Conservation (phyloP, 1,139 yeast genomes). For the Yamadazyma songkhlaensis region DNA sequence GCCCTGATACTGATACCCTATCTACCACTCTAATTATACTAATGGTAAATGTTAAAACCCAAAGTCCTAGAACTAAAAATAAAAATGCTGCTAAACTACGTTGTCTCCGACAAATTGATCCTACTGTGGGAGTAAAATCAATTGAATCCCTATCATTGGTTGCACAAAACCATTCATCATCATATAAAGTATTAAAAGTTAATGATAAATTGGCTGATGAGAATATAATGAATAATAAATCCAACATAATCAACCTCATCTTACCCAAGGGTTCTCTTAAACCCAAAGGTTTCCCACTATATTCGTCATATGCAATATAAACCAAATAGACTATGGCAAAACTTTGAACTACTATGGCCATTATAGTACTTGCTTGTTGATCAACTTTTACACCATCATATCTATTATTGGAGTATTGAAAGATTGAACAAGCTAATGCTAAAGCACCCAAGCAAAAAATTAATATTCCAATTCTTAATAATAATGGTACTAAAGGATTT, state of each 20-base stretch:
- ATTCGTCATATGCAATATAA: constrained; percentile 88
- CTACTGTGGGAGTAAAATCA: constrained; percentile 26
- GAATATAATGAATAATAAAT: constrained; percentile 83
- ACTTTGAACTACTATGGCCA: constrained; percentile 86
- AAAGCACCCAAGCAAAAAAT: constrained; percentile 60
- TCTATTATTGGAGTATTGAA: constrained; percentile 39
- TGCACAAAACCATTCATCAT: constrained; percentile 77
- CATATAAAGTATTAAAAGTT: constrained; percentile 80
- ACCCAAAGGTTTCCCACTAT: constrained; percentile 87
- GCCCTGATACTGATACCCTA: constrained; percentile 19
- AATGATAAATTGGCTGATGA: constrained; percentile 87
- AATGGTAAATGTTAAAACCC: constrained; percentile 85
- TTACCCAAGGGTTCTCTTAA: constrained; percentile 80
- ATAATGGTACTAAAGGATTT: constrained; percentile 78
- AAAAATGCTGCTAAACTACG: constrained; percentile 75
- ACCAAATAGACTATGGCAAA: constrained; percentile 73
- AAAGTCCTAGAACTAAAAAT: constrained; percentile 68
- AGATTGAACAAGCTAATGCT: constrained; percentile 67
- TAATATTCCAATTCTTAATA: constrained; percentile 68
- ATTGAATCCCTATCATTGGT: constrained; percentile 15
- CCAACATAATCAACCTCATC: constrained; percentile 73
- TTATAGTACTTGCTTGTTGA: constrained; percentile 87
- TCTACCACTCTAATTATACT: constrained; percentile 84
- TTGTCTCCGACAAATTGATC: constrained; percentile 72
- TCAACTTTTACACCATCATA: constrained; percentile 44